Conservation (phyloP, 1,284 basidiomycete genomes). For the Violaceomyces palustris region DNA sequence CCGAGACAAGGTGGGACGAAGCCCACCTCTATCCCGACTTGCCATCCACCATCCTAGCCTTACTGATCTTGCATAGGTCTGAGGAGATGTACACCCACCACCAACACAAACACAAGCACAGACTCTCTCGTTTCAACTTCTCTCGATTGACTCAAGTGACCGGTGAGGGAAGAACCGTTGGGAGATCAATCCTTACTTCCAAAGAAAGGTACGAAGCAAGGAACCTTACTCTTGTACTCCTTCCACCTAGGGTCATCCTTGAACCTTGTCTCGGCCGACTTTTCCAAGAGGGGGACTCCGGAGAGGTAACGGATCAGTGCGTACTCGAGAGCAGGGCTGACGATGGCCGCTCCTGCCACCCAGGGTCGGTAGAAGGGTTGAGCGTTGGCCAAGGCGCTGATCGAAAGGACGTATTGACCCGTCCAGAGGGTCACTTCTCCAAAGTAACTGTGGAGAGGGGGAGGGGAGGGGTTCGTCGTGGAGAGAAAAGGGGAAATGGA, state of each 20-base stretch:
- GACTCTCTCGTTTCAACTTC: background rate
- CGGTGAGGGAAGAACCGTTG: background rate
- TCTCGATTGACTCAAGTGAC: background rate
- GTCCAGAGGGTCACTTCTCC: conserved; percentile 72
- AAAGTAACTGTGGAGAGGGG: conserved; percentile 60
- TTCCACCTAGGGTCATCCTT: conserved; percentile 64
- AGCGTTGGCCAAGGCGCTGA: conserved; percentile 14
- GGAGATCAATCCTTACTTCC: conserved; percentile 25
- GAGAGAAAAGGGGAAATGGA: too few species aligned
- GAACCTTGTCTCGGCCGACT: conserved; percentile 63
- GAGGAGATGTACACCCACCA: too few species aligned
- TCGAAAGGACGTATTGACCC: conserved; percentile 62
- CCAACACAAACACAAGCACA: too few species aligned
- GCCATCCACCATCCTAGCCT: too few species aligned
- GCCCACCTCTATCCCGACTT: too few species aligned
- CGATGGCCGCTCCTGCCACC: conserved; percentile 56
- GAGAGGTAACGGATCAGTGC: conserved; percentile 57
- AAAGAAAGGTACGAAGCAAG: conserved; percentile 39
- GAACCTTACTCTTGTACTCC: conserved; percentile 61
- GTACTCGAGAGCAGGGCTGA: conserved; percentile 67
- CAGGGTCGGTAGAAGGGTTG: conserved; percentile 55
- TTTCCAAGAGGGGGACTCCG: conserved; percentile 68
- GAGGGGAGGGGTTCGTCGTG: background rate
- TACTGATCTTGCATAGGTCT: too few species aligned
- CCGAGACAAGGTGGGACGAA: too few species aligned